These are phyloP conservation scores for Mallotus nudiflorus DNA, from an alignment of 345 rosid genomes.

Conservation along the genomic window DNA sequence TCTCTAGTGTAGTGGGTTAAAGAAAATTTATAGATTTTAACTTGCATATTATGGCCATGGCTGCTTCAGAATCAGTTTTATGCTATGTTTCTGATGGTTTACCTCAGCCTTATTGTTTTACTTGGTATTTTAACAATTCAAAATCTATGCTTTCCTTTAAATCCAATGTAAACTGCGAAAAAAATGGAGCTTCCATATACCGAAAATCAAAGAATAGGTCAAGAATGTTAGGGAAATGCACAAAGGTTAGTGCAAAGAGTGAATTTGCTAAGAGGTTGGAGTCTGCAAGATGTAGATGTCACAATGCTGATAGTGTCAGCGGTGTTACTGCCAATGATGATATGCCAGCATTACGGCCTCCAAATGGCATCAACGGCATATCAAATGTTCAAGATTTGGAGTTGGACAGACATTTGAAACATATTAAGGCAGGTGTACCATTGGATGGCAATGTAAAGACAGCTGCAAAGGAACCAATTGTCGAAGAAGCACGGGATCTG, in stretches of 20 bases:
- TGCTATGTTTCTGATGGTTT: slow-evolving; percentile 31
- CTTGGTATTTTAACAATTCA: slow-evolving; percentile 24
- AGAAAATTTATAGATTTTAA: not conserved
- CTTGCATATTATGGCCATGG: slow-evolving; percentile 27
- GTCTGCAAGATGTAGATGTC: slow-evolving; percentile 42
- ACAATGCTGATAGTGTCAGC: slow-evolving; percentile 39
- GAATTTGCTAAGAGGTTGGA: slow-evolving; percentile 12
- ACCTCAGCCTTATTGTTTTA: slow-evolving; percentile 19
- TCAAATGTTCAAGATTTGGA: slow-evolving; percentile 8
- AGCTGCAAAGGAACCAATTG: slow-evolving; percentile 8
- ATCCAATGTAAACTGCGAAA: slow-evolving; percentile 16
- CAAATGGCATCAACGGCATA: not conserved
- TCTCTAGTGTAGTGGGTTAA: not conserved
- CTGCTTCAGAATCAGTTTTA: slow-evolving; percentile 43
- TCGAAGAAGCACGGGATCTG: slow-evolving; percentile 31
- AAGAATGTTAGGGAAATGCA: slow-evolving; percentile 14
- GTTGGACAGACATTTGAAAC: slow-evolving; percentile 2
- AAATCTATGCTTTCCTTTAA: slow-evolving; percentile 26
- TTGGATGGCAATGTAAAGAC: not conserved
- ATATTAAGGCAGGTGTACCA: not conserved
- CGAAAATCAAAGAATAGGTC: slow-evolving; percentile 16
- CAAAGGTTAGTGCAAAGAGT: slow-evolving; percentile 12
- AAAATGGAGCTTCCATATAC: slow-evolving; percentile 21
- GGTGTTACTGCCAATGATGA: slow-evolving; percentile 32
- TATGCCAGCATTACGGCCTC: not conserved